These are phyloP conservation scores for Mucuna pruriens DNA, from an alignment of 306 rosid species.

Conservation along the genomic window DNA sequence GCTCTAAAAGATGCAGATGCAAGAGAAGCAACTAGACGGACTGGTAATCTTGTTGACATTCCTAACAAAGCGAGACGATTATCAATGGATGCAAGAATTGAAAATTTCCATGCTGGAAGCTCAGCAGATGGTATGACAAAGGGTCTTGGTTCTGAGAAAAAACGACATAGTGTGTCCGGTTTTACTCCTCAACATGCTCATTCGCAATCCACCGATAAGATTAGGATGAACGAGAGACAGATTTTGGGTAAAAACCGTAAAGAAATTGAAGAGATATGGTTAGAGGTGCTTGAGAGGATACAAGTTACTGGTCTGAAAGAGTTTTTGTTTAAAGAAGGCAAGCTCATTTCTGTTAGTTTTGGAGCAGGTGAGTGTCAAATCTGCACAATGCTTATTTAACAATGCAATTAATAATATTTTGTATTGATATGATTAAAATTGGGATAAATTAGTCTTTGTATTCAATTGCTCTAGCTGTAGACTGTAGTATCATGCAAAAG, in stretches of 20 bases:
- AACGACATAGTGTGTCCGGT: conserved; percentile 52
- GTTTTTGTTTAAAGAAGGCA: conserved; percentile 84
- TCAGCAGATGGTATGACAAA: conserved; percentile 54
- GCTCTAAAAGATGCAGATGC: conserved; percentile 53
- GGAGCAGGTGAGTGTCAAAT: conserved; percentile 75
- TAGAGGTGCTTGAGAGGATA: conserved; percentile 82
- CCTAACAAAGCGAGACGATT: conserved; percentile 54
- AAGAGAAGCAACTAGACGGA: conserved; percentile 52
- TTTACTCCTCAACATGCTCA: conserved; percentile 57
- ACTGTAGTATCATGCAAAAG: not conserved
- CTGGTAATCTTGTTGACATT: conserved; percentile 55
- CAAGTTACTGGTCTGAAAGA: conserved; percentile 69
- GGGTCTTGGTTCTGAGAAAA: conserved; percentile 60
- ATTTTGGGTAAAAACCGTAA: conserved; percentile 49
- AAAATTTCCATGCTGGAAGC: conserved; percentile 58
- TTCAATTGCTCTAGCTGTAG: not conserved
- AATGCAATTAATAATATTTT: conserved; percentile 11
- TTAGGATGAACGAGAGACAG: conserved; percentile 56
- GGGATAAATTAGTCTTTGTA: conserved; percentile 2
- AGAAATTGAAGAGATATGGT: conserved; percentile 88
- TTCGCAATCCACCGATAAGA: conserved; percentile 44
- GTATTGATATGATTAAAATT: not conserved
- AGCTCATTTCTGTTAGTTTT: conserved; percentile 78
- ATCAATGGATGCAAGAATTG: conserved; percentile 55
- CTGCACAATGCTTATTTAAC: conserved; percentile 23